phyloP scores from a whole-genome alignment of 2,329 filamentous ascomycete species.

The Stemphylium vesicarium region DNA sequence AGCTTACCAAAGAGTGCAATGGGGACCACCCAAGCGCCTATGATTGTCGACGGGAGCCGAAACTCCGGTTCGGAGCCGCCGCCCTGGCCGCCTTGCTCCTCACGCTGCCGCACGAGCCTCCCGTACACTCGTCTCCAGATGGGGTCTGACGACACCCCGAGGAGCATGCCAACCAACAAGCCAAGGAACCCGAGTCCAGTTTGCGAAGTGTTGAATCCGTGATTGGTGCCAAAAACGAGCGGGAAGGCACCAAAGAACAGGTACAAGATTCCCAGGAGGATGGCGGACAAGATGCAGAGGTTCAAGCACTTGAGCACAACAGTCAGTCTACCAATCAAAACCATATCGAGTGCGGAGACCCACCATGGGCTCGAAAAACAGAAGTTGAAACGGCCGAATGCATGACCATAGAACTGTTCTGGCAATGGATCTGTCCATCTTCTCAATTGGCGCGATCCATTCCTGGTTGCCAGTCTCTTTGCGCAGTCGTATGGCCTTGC shows the following conservation, averaged over 20 bases:
- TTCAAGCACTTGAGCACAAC: slow-evolving; percentile 62
- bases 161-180: slow-evolving; percentile 68
- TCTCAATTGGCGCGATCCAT: slow-evolving; percentile 80
- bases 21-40: slow-evolving; percentile 78
- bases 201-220: slow-evolving; percentile 81
- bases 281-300: slow-evolving; percentile 81
- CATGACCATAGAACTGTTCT: slow-evolving; percentile 59
- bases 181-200: slow-evolving; percentile 78
- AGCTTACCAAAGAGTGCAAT: slow-evolving; percentile 75
- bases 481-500: slow-evolving; percentile 73
- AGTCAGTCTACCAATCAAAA: slow-evolving; percentile 36
- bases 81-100: slow-evolving; percentile 57
- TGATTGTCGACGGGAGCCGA: slow-evolving; percentile 71
- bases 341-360: slow-evolving; percentile 12
- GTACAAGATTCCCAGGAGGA: slow-evolving; percentile 87
- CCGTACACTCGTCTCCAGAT: slow-evolving; percentile 69
- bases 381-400: slow-evolving; percentile 75
- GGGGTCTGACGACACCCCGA: slow-evolving; percentile 67
- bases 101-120: slow-evolving; percentile 62
- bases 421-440: slow-evolving; percentile 69
- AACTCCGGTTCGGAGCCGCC: slow-evolving; percentile 82
- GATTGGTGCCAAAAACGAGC: slow-evolving; percentile 75
- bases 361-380: slow-evolving; percentile 81
- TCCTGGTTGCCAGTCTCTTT: slow-evolving; percentile 77
- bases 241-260: slow-evolving; percentile 91